Conservation (phyloP, 23 red algal species). For the Agarophyton chilense region DNA sequence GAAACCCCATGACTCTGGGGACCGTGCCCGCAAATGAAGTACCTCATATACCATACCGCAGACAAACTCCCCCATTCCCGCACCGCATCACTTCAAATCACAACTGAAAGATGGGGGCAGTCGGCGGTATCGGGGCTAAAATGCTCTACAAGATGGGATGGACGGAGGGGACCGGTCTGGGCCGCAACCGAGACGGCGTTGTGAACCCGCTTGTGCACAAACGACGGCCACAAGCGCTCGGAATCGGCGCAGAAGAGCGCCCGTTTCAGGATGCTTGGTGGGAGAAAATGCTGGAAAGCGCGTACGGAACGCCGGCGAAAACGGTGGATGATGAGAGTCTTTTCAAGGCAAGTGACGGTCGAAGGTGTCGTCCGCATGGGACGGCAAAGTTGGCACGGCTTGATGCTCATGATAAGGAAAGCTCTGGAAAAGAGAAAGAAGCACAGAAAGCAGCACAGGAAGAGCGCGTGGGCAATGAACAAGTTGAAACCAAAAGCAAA, state of each 20-base stretch:
- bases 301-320: conserved; percentile 33
- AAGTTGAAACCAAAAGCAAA: not conserved
- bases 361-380: conserved; percentile 66
- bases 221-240: not conserved
- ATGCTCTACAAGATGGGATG: conserved; percentile 67
- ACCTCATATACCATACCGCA: too few relatives aligned
- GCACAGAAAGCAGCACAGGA: not conserved
- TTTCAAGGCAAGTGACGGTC: conserved; percentile 60
- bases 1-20: too few relatives aligned
- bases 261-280: conserved; percentile 63
- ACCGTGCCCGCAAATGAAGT: too few relatives aligned
- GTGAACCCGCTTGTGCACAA: conserved; percentile 45
- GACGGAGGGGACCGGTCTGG: conserved; percentile 57
- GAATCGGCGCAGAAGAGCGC: conserved; percentile 31
- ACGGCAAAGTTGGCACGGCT: conserved; percentile 61
- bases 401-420: conserved; percentile 16
- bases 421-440: not conserved
- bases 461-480: not conserved
- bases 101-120: not conserved
- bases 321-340: conserved; percentile 18
- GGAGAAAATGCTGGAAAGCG: conserved; percentile 60
- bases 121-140: conserved; percentile 55
- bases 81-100: not conserved
- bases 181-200: conserved; percentile 33
- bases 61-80: not conserved